A percentile compares a stretch with the other conserved stretches of the same genome.
phyloP scores from a whole-genome alignment of 306 rosid species.

The Quercus rubra region DNA sequence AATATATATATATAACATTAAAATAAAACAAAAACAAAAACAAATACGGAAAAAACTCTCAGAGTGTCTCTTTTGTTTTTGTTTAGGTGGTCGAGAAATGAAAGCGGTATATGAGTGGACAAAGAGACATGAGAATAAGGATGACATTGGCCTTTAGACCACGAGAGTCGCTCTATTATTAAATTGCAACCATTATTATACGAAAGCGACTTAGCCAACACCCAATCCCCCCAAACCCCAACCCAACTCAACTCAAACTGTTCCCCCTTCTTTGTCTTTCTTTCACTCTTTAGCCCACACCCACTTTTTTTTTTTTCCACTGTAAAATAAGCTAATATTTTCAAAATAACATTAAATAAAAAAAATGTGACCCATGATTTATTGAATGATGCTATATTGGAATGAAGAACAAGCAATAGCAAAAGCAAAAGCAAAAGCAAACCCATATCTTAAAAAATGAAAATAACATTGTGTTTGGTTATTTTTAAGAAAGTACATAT shows the following conservation, averaged over 20 bases:
- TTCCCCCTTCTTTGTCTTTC: constrained; percentile 18
- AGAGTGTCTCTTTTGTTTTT: not conserved
- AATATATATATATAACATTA: not conserved
- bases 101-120: constrained; percentile 29
- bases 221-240: not conserved
- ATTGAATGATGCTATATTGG: too few species aligned
- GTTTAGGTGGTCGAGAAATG: constrained; percentile 24
- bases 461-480: constrained; percentile 26
- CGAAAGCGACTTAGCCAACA: constrained; percentile 72
- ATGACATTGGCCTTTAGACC: constrained; percentile 5
- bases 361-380: too few species aligned
- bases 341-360: not conserved
- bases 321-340: not conserved
- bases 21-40: not conserved
- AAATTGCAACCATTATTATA: constrained; percentile 43
- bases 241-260: constrained; percentile 31
- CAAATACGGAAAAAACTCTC: not conserved
- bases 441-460: not conserved
- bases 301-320: not conserved
- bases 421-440: not conserved
- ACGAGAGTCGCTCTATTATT: not conserved
- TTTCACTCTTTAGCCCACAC: not conserved
- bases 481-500: constrained; percentile 4
- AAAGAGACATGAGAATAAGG: constrained; percentile 23
- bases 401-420: not conserved